Conservation (phyloP, 1,284 basidiomycete genomes). For the Malassezia restricta region DNA sequence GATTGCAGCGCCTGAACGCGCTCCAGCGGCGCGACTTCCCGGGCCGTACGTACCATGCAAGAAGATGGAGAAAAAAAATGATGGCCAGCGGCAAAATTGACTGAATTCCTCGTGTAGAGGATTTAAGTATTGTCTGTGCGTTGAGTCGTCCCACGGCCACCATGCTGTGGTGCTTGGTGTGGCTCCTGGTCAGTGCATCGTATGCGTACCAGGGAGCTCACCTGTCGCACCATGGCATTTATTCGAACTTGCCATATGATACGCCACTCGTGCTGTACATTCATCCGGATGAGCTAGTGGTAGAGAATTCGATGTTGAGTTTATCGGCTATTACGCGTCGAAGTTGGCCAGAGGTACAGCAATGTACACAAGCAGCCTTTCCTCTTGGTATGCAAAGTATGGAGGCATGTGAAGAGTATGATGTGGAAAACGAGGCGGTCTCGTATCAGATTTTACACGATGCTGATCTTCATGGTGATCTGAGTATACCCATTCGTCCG, state of each 20-base stretch:
- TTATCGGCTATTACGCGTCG: background rate
- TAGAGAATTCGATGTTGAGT: background rate
- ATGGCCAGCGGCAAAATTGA: background rate
- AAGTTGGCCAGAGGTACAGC: background rate
- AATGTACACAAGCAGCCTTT: background rate
- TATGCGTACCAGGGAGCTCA: background rate
- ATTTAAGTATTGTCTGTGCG: background rate
- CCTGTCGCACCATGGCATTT: conserved; percentile 8
- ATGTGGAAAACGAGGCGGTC: background rate
- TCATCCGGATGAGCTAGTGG: background rate
- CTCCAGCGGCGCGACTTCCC: background rate
- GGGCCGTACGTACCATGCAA: background rate
- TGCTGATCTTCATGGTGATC: background rate
- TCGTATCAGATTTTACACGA: background rate
- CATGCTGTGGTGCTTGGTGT: background rate
- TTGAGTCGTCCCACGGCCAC: background rate
- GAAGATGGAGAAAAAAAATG: no score
- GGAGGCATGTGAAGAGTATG: conserved; percentile 6
- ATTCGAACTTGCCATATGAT: background rate
- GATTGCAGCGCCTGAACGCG: conserved; percentile 10
- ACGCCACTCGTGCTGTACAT: conserved; percentile 2
- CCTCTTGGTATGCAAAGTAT: background rate
- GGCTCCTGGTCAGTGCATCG: background rate
- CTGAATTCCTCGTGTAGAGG: background rate
- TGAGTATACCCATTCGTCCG: background rate